A percentile compares a stretch with the other conserved stretches of the same genome.
These are phyloP conservation scores for Zasmidium citrigriseum DNA, from an alignment of 2,329 filamentous ascomycete species.

Conservation along the genomic window DNA sequence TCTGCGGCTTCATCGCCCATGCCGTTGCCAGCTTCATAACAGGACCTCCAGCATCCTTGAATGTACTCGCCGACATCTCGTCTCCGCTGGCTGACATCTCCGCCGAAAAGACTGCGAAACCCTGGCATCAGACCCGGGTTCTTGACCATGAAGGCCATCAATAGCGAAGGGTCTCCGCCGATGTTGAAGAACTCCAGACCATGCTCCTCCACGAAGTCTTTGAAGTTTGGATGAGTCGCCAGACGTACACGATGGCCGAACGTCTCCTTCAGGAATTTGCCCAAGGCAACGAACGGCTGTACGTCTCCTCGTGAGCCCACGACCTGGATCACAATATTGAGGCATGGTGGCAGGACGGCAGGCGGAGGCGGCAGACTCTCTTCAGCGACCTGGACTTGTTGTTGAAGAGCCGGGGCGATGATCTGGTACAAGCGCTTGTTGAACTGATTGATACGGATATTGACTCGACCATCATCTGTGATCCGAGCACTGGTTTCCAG, in stretches of 20 bases:
- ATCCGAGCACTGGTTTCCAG: constrained; percentile 42
- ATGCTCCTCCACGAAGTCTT: constrained; percentile 51
- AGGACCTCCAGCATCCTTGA: constrained; percentile 81
- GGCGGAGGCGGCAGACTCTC: constrained; percentile 57
- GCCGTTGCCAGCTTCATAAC: constrained; percentile 76
- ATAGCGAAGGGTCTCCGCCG: constrained; percentile 52
- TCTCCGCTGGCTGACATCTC: constrained; percentile 73
- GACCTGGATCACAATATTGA: constrained; percentile 56
- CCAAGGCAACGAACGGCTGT: constrained; percentile 52
- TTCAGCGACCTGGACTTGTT: constrained; percentile 52
- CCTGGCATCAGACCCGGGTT: constrained; percentile 84
- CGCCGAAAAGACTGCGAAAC: constrained; percentile 71
- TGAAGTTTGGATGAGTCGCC: constrained; percentile 52
- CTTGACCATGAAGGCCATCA: constrained; percentile 83
- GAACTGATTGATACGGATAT: constrained; percentile 77
- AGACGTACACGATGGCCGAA: constrained; percentile 50
- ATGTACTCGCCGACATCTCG: constrained; percentile 77
- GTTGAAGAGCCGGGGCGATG: constrained; percentile 63
- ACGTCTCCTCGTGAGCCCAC: constrained; percentile 53
- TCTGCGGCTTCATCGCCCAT: constrained; percentile 38
- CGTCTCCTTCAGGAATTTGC: constrained; percentile 50
- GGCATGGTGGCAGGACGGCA: constrained; percentile 70
- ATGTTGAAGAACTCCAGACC: constrained; percentile 55
- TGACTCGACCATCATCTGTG: constrained; percentile 70
- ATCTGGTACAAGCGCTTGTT: constrained; percentile 66